Conservation (phyloP, 2,329 filamentous ascomycete genomes). For the Aureobasidium sp. region DNA sequence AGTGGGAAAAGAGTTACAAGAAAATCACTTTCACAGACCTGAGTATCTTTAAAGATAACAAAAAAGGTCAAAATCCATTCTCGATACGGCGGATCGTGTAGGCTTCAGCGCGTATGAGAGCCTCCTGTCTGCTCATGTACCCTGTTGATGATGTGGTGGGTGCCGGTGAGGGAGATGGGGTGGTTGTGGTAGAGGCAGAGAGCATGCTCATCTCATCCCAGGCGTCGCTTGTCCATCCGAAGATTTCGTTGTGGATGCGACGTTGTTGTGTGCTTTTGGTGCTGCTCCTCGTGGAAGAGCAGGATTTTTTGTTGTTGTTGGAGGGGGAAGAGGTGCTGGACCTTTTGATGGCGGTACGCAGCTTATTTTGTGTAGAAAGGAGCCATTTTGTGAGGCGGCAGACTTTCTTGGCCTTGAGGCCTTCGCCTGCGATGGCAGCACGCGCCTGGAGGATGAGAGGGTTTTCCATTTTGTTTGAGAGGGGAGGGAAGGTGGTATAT, state of each 20-base stretch:
- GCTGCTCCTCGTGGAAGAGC: background rate
- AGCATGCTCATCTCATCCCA: background rate
- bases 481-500: background rate
- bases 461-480: background rate
- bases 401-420: background rate
- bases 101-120: background rate
- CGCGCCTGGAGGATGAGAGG: background rate
- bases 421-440: no score
- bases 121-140: background rate
- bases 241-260: constrained; percentile 8
- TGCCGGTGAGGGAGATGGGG: background rate
- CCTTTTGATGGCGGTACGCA: background rate
- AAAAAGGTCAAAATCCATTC: background rate
- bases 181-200: background rate
- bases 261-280: background rate
- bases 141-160: background rate
- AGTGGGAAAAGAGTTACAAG: background rate
- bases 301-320: background rate
- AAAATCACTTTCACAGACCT: background rate
- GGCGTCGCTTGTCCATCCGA: background rate
- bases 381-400: background rate
- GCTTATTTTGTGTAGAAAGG: background rate
- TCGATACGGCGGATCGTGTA: background rate
- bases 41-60: background rate
- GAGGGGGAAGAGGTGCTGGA: background rate